phyloP scores from a whole-genome alignment of 805 yeast genomes.

The Nematodospora valgi region DNA sequence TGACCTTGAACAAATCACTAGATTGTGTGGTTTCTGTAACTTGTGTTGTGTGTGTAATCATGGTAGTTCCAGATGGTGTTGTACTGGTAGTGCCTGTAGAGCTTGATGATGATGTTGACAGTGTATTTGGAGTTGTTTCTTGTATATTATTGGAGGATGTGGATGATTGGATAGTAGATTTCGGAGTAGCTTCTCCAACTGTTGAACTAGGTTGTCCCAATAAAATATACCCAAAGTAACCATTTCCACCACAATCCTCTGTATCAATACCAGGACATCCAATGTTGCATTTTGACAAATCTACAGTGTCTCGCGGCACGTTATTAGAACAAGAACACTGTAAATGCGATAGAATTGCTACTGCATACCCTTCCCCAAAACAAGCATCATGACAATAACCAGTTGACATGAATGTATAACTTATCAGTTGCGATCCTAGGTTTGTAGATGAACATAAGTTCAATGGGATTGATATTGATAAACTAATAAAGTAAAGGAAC shows the following conservation, averaged over 20 bases:
- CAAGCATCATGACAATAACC: slow-evolving; percentile 54
- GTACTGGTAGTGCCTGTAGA: slow-evolving; percentile 3
- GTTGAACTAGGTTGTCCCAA: slow-evolving; percentile 21
- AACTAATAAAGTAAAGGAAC: background rate
- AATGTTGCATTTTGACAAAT: slow-evolving; percentile 27
- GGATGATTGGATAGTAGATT: slow-evolving; percentile 4
- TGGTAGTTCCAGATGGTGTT: slow-evolving; percentile 9
- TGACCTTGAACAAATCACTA: slow-evolving; percentile 6
- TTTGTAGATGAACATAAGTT: slow-evolving; percentile 22
- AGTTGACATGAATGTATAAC: slow-evolving; percentile 33
- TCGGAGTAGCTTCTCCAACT: slow-evolving; percentile 6
- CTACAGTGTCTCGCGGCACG: slow-evolving; percentile 42
- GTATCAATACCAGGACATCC: slow-evolving; percentile 42
- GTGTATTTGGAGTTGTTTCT: slow-evolving; percentile 7
- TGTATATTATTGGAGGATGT: slow-evolving; percentile 1
- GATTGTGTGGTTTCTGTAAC: slow-evolving; percentile 11
- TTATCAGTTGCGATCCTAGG: slow-evolving; percentile 7
- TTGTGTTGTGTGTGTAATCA: slow-evolving; percentile 12
- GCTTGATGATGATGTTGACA: slow-evolving; percentile 7
- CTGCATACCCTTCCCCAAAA: slow-evolving; percentile 37
- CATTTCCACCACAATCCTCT: slow-evolving; percentile 42
- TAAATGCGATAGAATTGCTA: slow-evolving; percentile 50
- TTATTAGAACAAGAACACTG: slow-evolving; percentile 62
- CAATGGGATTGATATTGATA: slow-evolving; percentile 1
- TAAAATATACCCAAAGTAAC: slow-evolving; percentile 53